These are phyloP conservation scores for Russula abietina DNA, from an alignment of 768 basidiomycete genomes.

Conservation along the genomic window DNA sequence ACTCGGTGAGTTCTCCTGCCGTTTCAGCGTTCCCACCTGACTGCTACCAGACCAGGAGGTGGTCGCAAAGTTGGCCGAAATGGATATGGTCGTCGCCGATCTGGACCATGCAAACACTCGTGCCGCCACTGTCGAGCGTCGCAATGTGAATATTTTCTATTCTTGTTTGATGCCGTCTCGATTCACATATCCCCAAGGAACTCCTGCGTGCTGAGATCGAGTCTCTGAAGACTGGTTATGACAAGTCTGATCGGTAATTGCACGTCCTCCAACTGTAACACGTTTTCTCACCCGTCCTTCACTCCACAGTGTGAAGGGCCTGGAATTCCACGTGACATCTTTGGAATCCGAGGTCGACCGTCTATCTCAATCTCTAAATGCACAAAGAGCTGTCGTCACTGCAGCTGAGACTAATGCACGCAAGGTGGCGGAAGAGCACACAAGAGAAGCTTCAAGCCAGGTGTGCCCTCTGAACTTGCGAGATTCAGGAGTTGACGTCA, in stretches of 20 bases:
- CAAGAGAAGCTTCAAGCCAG: conserved; percentile 54
- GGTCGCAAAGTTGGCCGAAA: conserved; percentile 80
- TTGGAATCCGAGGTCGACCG: conserved; percentile 73
- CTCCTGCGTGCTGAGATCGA: conserved; percentile 97
- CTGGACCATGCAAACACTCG: conserved; percentile 88
- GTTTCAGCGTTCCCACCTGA: neutral
- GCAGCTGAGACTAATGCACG: conserved; percentile 43
- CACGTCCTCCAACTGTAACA: neutral
- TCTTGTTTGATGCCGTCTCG: neutral
- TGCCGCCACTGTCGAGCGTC: conserved; percentile 84
- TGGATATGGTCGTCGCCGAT: conserved; percentile 93
- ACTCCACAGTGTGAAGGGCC: conserved; percentile 53
- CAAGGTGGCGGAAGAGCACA: conserved; percentile 55
- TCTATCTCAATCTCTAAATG: conserved; percentile 58
- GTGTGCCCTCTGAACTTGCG: conserved; percentile 28
- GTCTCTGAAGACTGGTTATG: conserved; percentile 71
- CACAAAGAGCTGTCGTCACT: conserved; percentile 46
- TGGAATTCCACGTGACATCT: conserved; percentile 68
- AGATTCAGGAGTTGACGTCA: conserved; percentile 1
- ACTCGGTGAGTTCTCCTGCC: conserved; percentile 53
- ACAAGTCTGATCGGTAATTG: conserved; percentile 63
- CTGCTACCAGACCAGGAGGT: conserved; percentile 74
- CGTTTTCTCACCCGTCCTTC: neutral
- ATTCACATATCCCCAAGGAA: conserved; percentile 49
- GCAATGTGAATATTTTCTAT: conserved; percentile 56